These are phyloP conservation scores for Wickerhamiella slavikovae DNA, from an alignment of 805 yeast species.

Conservation along the genomic window DNA sequence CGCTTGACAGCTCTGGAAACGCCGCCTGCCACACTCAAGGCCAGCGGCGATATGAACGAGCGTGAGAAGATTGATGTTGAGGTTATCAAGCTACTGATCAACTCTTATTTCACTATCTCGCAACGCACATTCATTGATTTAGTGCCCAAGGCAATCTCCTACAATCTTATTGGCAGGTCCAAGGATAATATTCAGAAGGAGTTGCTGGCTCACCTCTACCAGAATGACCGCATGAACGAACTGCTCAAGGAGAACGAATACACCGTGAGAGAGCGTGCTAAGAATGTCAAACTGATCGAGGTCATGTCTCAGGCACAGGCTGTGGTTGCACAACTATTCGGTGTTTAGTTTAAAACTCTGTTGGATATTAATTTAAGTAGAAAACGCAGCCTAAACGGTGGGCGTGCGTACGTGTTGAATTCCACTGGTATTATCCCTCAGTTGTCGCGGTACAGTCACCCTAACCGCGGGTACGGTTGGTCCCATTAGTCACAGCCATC, in stretches of 20 bases:
- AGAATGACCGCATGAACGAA: conserved; percentile 45
- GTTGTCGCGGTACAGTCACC: too few species aligned
- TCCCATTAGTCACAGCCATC: too few species aligned
- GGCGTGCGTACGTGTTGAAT: neutral
- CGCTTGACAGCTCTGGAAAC: conserved; percentile 88
- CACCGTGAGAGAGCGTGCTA: conserved; percentile 85
- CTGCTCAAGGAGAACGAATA: conserved; percentile 79
- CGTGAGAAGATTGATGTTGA: conserved; percentile 92
- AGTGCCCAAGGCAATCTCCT: conserved; percentile 88
- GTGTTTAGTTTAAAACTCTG: too few species aligned
- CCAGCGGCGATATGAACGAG: conserved; percentile 81
- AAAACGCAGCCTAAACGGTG: neutral
- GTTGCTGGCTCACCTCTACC: conserved; percentile 70
- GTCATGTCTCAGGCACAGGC: conserved; percentile 74
- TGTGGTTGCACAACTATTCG: conserved; percentile 43
- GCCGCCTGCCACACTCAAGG: conserved; percentile 85
- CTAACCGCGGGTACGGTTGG: too few species aligned
- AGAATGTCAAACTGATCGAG: conserved; percentile 87
- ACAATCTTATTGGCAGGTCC: conserved; percentile 60
- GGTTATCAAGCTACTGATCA: conserved; percentile 76
- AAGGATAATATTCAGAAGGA: conserved; percentile 85
- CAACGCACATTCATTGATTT: conserved; percentile 83
- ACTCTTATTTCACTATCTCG: conserved; percentile 78
- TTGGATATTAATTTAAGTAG: too few species aligned
- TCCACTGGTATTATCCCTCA: too few species aligned